A percentile compares a stretch with the other conserved stretches of the same genome.
phyloP scores from a whole-genome alignment of 306 rosid genomes.

The Cicer judaicum region DNA sequence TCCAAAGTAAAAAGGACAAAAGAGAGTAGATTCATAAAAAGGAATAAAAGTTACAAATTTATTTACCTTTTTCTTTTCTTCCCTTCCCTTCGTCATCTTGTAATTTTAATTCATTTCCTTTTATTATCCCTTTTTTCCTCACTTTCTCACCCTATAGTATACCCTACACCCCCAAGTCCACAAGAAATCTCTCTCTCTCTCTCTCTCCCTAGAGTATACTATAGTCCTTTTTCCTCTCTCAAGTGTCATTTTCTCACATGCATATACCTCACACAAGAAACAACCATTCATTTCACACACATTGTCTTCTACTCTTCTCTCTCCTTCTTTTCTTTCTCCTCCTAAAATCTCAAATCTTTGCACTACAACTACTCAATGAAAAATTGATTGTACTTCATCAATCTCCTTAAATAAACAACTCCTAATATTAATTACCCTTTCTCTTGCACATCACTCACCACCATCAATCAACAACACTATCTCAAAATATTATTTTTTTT shows the following conservation, averaged over 20 bases:
- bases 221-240: constrained; percentile 42
- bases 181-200: constrained; percentile 36
- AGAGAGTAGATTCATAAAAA: constrained; percentile 41
- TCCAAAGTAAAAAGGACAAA: constrained; percentile 29
- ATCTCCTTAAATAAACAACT: constrained; percentile 32
- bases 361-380: constrained; percentile 72
- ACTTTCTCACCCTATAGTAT: constrained; percentile 51
- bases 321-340: constrained; percentile 47
- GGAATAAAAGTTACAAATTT: constrained; percentile 48
- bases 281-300: constrained; percentile 80
- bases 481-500: too few species aligned
- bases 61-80: constrained; percentile 45
- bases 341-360: constrained; percentile 61
- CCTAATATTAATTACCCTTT: constrained; percentile 26
- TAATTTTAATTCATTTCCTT: constrained; percentile 39
- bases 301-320: constrained; percentile 61
- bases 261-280: constrained; percentile 89
- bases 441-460: constrained; percentile 1
- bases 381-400: constrained; percentile 52
- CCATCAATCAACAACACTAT: not conserved
- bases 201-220: constrained; percentile 43
- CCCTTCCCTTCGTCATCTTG: constrained; percentile 32
- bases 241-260: constrained; percentile 95
- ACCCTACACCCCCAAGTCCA: constrained; percentile 68
- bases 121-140: constrained; percentile 38